Base-by-base conservation (phyloP, 352 stramenopile species). In the Chrysophaeum taylorii region DNA sequence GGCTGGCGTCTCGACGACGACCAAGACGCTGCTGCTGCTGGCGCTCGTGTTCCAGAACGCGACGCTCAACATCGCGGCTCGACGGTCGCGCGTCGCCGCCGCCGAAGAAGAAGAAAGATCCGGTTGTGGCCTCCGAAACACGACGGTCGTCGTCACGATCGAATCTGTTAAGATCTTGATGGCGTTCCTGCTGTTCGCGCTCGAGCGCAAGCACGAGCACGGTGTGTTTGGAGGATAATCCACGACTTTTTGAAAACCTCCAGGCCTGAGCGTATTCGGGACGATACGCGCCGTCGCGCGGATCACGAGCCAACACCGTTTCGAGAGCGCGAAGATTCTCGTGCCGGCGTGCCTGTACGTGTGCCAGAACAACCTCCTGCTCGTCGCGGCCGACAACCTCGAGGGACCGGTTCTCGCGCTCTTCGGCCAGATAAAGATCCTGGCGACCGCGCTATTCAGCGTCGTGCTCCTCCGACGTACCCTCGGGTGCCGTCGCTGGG, bases 291-390 rank as follows among this genome's bases (percentile, higher is more conserved):
- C 29, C 33, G 7, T 45, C 18, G 12, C 15, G 4, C 9, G 18
- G 16, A 36, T 66, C 7, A 66, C 57, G 33, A 31, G 23, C 7
- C 9, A 4, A 9, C 15, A 66, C 16, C 57, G 33, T 1, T 7
- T 43, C 12, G 57, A 66, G 33, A 45, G 57, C 57, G 9, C 1
- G 12, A 66, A 66, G 36, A 45, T 66, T 2, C 2, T 43, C 33
- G 57, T 66, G 57, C 57, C 57, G 31, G 57, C 57, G 25, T 79
- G 94, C 31, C 76, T 96, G 7, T 96, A 95, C 74, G 88, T 76
- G 0, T 68, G 94, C n/a, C 89, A 95, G 77, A 96, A 95, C 76
- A 94, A 94, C 81, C 75, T 94, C 5, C 78, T 94, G 7, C 93
- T 93, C 70, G 73, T 92, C 36, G 90, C 90, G 12, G 76, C 94